phyloP scores from a whole-genome alignment of 1,284 basidiomycete genomes.

The Irpex lacteus region DNA sequence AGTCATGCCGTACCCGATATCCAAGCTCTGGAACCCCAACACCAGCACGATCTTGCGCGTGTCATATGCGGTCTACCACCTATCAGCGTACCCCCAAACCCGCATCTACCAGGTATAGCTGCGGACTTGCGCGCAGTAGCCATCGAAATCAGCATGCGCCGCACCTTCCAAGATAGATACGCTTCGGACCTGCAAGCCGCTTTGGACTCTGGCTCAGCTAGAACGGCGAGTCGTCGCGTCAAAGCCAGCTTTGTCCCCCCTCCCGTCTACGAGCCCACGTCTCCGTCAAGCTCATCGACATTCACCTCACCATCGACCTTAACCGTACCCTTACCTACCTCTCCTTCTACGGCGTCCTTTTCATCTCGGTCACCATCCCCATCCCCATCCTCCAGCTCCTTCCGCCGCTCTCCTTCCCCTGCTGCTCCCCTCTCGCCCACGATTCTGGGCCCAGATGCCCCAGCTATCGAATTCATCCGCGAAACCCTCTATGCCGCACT shows the following conservation, averaged over 20 bases:
- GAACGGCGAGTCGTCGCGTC: slow-evolving; percentile 26
- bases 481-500: slow-evolving; percentile 81
- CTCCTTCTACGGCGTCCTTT: slow-evolving; percentile 17
- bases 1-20: slow-evolving; percentile 61
- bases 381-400: slow-evolving; percentile 15
- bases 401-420: slow-evolving; percentile 3
- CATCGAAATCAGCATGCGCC: slow-evolving; percentile 75
- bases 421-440: slow-evolving; percentile 34
- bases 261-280: slow-evolving; percentile 52
- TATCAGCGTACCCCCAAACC: slow-evolving; percentile 36
- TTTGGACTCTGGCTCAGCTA: slow-evolving; percentile 51
- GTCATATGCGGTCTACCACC: slow-evolving; percentile 67
- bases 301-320: slow-evolving; percentile 7
- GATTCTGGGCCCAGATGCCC: slow-evolving; percentile 51
- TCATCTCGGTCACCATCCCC: slow-evolving; percentile 25
- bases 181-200: slow-evolving; percentile 72
- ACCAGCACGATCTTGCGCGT: slow-evolving; percentile 78
- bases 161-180: slow-evolving; percentile 80
- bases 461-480: slow-evolving; percentile 72
- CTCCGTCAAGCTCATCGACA: slow-evolving; percentile 16
- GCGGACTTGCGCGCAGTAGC: slow-evolving; percentile 75
- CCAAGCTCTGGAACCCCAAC: slow-evolving; percentile 56
- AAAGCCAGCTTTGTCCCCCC: slow-evolving; percentile 72
- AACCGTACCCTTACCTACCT: slow-evolving; percentile 7
- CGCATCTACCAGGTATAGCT: slow-evolving; percentile 55